These are phyloP conservation scores for Fusarium sp. DNA, from an alignment of 2,329 filamentous ascomycete genomes.

Conservation along the genomic window DNA sequence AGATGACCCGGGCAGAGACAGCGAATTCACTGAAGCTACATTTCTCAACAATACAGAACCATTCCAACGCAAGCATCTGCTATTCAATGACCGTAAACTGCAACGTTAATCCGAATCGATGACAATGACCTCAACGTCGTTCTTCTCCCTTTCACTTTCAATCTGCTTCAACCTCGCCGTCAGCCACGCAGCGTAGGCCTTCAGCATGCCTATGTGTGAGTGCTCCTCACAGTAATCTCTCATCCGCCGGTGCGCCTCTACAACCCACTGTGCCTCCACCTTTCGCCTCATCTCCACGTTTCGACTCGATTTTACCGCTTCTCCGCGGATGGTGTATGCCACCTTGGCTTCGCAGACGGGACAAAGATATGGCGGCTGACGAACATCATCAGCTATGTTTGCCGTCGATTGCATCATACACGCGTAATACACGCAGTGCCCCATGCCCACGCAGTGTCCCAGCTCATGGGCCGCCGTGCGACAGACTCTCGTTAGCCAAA, in stretches of 20 bases:
- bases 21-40: not conserved
- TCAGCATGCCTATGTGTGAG: not conserved
- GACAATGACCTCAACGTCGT: not conserved
- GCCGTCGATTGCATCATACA: conserved; percentile 73
- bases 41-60: not conserved
- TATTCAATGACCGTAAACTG: not conserved
- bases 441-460: conserved; percentile 75
- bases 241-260: not conserved
- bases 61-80: not conserved
- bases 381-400: conserved; percentile 66
- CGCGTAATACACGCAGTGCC: conserved; percentile 73
- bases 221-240: not conserved
- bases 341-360: conserved; percentile 69
- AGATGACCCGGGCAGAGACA: not conserved
- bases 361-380: conserved; percentile 73
- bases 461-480: conserved; percentile 74
- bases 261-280: not conserved
- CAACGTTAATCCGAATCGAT: not conserved
- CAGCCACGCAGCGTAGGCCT: not conserved
- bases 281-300: not conserved
- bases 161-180: not conserved
- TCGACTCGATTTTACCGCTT: not conserved
- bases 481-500: conserved; percentile 69
- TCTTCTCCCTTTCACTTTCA: not conserved
- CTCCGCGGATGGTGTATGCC: conserved; percentile 16